Conservation (phyloP, 2,329 filamentous ascomycete genomes). For the Paecilomyces dactylethromorphus region DNA sequence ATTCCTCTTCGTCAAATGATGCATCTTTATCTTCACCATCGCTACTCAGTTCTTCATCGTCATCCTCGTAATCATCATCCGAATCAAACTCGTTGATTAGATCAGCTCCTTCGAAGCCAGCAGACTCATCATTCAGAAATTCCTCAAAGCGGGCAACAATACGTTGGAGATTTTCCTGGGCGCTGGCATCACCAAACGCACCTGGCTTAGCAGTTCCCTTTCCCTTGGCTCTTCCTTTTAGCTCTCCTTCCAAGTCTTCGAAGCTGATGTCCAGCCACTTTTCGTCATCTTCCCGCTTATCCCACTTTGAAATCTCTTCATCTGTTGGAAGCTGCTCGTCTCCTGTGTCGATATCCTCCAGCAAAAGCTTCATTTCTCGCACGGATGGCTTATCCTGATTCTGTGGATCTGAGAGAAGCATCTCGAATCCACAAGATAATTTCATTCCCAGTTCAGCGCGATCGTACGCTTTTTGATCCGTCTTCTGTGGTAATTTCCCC, state of each 20-base stretch:
- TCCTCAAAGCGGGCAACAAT: constrained; percentile 92
- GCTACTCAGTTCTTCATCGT: constrained; percentile 49
- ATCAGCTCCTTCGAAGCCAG: constrained; percentile 72
- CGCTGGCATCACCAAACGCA: constrained; percentile 39
- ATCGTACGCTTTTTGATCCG: constrained; percentile 40
- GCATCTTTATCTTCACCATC: constrained; percentile 68
- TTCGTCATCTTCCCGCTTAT: constrained; percentile 69
- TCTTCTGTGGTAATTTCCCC: constrained; percentile 32
- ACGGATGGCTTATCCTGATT: constrained; percentile 63
- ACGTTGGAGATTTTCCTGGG: constrained; percentile 62
- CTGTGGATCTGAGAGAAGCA: constrained; percentile 64
- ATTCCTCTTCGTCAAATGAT: constrained; percentile 78
- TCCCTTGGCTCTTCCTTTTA: constrained; percentile 45
- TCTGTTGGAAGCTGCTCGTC: constrained; percentile 66
- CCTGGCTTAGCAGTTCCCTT: constrained; percentile 15
- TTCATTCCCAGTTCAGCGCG: constrained; percentile 75
- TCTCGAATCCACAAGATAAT: constrained; percentile 81
- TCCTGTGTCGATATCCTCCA: constrained; percentile 69
- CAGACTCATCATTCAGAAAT: constrained; percentile 80
- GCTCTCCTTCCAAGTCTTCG: constrained; percentile 76
- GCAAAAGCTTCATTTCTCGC: constrained; percentile 67
- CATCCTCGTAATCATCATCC: constrained; percentile 42
- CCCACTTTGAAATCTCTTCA: constrained; percentile 67
- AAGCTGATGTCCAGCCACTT: constrained; percentile 90
- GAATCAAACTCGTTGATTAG: constrained; percentile 55